phyloP scores from a whole-genome alignment of 495 filamentous ascomycete species.

The Chlorociboria aeruginascens region DNA sequence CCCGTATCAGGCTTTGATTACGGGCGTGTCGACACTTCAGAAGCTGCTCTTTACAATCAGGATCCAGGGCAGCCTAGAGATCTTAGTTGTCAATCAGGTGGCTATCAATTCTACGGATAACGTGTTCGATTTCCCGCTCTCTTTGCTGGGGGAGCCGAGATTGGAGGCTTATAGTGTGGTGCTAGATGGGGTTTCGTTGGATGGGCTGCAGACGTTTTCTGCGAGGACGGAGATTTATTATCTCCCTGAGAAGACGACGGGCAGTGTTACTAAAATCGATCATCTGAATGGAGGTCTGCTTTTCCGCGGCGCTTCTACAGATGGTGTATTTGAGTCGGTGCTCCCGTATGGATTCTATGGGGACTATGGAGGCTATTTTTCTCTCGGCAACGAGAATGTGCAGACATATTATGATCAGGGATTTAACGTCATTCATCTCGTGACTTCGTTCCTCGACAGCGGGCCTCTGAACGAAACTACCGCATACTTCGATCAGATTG shows the following conservation, averaged over 20 bases:
- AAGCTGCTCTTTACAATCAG: conserved; percentile 14
- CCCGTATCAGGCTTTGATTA: conserved; percentile 21
- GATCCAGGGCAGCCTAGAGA: neutral
- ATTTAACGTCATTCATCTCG: conserved; percentile 41
- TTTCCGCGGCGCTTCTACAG: conserved; percentile 21
- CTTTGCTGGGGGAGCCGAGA: conserved; percentile 26
- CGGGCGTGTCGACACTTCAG: conserved; percentile 14
- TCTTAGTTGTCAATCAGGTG: conserved; percentile 26
- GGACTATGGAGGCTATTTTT: conserved; percentile 36
- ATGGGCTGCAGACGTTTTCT: conserved; percentile 20
- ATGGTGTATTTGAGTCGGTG: conserved; percentile 20
- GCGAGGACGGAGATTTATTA: conserved; percentile 37
- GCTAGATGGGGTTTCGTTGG: conserved; percentile 21
- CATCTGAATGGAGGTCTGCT: conserved; percentile 42
- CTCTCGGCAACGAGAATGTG: conserved; percentile 26
- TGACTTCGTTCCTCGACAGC: conserved; percentile 18
- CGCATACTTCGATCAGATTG: conserved; percentile 30
- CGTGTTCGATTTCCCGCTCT: conserved; percentile 33
- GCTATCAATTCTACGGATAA: conserved; percentile 30
- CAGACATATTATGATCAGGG: conserved; percentile 32
- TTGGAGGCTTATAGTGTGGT: conserved; percentile 31
- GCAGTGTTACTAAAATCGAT: conserved; percentile 50
- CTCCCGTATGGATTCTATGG: conserved; percentile 56
- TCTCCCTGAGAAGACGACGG: conserved; percentile 39
- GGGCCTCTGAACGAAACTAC: no score